These are phyloP conservation scores for Colletotrichum coccodes DNA, from an alignment of 2,329 filamentous ascomycete species.

Conservation along the genomic window DNA sequence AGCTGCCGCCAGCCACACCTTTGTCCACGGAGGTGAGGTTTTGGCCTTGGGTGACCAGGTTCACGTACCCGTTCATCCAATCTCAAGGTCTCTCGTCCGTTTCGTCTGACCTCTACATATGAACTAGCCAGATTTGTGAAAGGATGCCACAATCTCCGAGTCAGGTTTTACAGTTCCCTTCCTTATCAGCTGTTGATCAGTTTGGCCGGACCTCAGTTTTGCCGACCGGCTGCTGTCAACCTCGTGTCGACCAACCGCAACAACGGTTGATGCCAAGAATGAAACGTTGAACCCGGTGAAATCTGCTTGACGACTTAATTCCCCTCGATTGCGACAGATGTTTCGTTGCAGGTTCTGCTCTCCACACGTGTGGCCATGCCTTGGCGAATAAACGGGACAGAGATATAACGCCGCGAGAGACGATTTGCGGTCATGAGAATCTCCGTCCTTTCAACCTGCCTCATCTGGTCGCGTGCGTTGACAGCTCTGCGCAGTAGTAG, in stretches of 20 bases:
- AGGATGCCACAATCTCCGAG: not conserved
- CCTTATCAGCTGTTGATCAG: not conserved
- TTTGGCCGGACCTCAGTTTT: not conserved
- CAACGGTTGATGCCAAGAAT: not conserved
- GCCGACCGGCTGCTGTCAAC: not conserved
- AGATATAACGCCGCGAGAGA: constrained; percentile 12
- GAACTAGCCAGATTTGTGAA: not conserved
- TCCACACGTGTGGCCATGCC: not conserved
- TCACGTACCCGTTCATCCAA: not conserved
- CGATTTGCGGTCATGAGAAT: not conserved
- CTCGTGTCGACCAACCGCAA: not conserved
- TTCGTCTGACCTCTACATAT: no score
- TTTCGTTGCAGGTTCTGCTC: not conserved
- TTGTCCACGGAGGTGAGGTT: no score
- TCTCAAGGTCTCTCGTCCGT: no score
- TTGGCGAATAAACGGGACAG: constrained; percentile 2
- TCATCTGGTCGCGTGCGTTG: not conserved
- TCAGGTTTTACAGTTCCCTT: not conserved
- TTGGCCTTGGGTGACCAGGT: not conserved
- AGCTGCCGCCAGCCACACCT: not conserved
- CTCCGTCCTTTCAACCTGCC: not conserved
- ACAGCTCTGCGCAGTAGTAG: no score
- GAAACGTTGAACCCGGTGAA: not conserved
- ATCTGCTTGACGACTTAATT: constrained; percentile 18
- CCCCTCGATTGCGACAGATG: constrained; percentile 14